A percentile compares a stretch with the other conserved stretches of the same genome.
phyloP scores from a whole-genome alignment of 1,139 yeast genomes.

The Kurtzmaniella quercitrusa region DNA sequence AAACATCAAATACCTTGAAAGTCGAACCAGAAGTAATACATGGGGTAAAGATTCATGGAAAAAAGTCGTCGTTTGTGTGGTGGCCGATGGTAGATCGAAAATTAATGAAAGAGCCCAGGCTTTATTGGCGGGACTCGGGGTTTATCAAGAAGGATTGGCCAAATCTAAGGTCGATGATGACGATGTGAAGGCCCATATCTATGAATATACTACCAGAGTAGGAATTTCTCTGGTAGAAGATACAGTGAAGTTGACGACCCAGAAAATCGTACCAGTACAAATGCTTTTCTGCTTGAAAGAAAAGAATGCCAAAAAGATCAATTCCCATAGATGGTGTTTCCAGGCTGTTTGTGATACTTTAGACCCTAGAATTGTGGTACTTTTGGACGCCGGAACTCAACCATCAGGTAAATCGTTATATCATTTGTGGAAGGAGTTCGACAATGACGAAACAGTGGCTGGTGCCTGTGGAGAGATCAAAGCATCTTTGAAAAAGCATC shows the following conservation, averaged over 20 bases:
- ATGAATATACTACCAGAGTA: conserved; percentile 46
- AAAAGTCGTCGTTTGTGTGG: conserved; percentile 45
- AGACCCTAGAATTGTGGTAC: conserved; percentile 40
- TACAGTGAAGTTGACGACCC: conserved; percentile 45
- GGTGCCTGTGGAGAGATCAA: conserved; percentile 52
- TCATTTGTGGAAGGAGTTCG: conserved; percentile 48
- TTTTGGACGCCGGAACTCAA: conserved; percentile 47
- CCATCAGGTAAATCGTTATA: conserved; percentile 44
- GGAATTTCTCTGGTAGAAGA: conserved; percentile 45
- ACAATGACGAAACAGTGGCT: conserved; percentile 44
- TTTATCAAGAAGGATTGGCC: conserved; percentile 47
- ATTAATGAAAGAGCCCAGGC: conserved; percentile 48
- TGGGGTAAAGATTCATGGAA: conserved; percentile 53
- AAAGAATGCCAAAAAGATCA: conserved; percentile 44
- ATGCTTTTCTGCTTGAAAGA: conserved; percentile 45
- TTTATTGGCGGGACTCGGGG: conserved; percentile 44
- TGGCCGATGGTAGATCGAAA: conserved; percentile 46
- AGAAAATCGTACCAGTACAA: conserved; percentile 47
- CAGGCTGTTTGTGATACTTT: conserved; percentile 45
- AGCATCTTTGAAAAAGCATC: conserved; percentile 37
- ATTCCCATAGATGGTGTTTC: conserved; percentile 50
- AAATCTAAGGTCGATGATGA: conserved; percentile 45
- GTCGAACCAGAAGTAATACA: conserved; percentile 35
- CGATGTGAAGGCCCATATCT: conserved; percentile 43
- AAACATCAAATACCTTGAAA: conserved; percentile 44